Evolutionary conservation across 495 filamentous ascomycete species (phyloP).

Genomic region (Cryomyces minteri): DNA sequence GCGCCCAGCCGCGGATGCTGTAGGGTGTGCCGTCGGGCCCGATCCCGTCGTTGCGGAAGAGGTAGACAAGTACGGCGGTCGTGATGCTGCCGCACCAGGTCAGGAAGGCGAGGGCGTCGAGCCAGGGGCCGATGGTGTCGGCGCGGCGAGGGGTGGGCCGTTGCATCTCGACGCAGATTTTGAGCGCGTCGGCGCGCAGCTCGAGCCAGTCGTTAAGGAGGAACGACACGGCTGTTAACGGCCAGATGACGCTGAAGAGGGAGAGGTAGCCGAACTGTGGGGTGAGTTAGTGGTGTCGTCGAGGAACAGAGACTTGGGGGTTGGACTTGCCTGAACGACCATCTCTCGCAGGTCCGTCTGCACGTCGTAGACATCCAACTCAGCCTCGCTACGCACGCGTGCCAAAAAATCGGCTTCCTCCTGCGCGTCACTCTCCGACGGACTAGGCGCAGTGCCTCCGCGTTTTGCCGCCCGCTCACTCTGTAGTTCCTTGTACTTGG

Average conservation of each 20-base stretch:
- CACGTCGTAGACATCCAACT: constrained; percentile 72
- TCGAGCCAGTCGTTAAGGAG: constrained; percentile 95
- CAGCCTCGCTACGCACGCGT: constrained; percentile 73
- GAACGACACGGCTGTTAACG: constrained; percentile 73
- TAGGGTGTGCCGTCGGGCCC: constrained; percentile 42
- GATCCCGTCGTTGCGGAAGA: constrained; percentile 52
- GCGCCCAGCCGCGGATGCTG: constrained; percentile 58
- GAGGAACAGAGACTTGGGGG: background rate
- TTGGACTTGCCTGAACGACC: constrained; percentile 56
- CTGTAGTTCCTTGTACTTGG: constrained; percentile 56
- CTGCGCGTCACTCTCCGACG: constrained; percentile 33
- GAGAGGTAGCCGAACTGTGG: constrained; percentile 58
- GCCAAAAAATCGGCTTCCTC: constrained; percentile 63
- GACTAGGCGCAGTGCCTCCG: constrained; percentile 17
- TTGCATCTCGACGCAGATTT: constrained; percentile 81
- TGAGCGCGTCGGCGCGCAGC: constrained; percentile 79
- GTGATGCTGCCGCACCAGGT: constrained; percentile 85
- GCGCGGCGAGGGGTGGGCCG: constrained; percentile 72
- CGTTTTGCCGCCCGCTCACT: constrained; percentile 32
- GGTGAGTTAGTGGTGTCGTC: background rate
- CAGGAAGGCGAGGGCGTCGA: constrained; percentile 69
- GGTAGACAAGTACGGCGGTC: constrained; percentile 65
- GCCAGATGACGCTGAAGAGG: constrained; percentile 87
- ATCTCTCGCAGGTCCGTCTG: constrained; percentile 82
- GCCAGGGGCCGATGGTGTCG: constrained; percentile 91